phyloP scores from a whole-genome alignment of 2,329 filamentous ascomycete species.

The Penicillium sp. region DNA sequence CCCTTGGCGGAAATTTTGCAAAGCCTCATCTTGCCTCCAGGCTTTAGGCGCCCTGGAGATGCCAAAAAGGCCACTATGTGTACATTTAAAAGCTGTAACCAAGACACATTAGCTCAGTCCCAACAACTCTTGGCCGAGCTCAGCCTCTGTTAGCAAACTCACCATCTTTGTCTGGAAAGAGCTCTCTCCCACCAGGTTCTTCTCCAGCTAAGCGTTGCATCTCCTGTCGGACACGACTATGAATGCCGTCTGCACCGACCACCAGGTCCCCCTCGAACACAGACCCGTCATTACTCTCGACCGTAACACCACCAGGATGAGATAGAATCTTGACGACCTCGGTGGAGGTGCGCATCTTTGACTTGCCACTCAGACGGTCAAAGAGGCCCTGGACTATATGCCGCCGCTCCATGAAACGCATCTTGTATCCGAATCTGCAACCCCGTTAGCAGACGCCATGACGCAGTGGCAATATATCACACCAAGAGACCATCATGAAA shows the following conservation, averaged over 20 bases:
- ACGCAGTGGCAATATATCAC: no score
- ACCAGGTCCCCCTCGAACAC: constrained; percentile 35
- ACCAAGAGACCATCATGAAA: no score
- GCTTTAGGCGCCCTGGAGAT: constrained; percentile 1
- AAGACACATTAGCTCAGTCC: not conserved
- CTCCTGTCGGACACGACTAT: constrained; percentile 36
- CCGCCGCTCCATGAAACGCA: constrained; percentile 16
- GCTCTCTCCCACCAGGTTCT: constrained; percentile 7
- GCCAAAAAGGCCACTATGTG: constrained; percentile 7
- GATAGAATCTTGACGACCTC: constrained; percentile 29
- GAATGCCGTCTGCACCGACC: constrained; percentile 14
- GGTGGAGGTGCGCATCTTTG: constrained; percentile 31
- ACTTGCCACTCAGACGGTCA: constrained; percentile 29
- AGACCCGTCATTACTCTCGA: constrained; percentile 35
- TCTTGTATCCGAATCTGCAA: constrained; percentile 7
- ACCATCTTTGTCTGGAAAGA: constrained; percentile 3
- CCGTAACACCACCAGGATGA: constrained; percentile 24
- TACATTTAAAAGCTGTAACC: constrained; percentile 7
- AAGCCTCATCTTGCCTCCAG: not conserved
- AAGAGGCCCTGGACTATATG: constrained; percentile 26
- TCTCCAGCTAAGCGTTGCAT: constrained; percentile 30
- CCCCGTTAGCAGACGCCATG: not conserved
- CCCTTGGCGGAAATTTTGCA: not conserved
- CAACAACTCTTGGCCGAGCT: not conserved
- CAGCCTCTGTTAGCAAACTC: not conserved